These are phyloP conservation scores for Juglanconis sp. DNA, from an alignment of 2,329 filamentous ascomycete species.

Conservation along the genomic window DNA sequence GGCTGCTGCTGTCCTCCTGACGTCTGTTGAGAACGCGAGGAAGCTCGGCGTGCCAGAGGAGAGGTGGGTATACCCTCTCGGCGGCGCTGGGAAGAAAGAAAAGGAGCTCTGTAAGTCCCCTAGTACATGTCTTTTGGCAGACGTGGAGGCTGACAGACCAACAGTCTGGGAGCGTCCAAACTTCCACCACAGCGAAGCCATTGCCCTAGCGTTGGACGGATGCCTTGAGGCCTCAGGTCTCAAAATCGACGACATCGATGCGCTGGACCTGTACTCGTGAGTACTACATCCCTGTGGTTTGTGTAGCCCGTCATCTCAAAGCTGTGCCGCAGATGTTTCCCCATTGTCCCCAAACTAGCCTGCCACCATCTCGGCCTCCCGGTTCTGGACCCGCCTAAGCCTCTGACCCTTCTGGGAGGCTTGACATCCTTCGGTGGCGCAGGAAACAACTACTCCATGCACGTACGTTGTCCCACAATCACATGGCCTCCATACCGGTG, in stretches of 20 bases:
- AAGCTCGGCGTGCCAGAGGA: constrained; percentile 51
- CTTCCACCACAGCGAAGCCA: constrained; percentile 55
- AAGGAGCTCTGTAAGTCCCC: constrained; percentile 45
- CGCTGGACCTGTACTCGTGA: constrained; percentile 63
- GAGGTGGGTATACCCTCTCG: constrained; percentile 62
- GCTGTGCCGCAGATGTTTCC: constrained; percentile 55
- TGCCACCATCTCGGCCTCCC: constrained; percentile 56
- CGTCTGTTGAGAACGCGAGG: constrained; percentile 51
- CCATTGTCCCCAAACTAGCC: constrained; percentile 66
- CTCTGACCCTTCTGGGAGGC: constrained; percentile 61
- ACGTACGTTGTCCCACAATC: constrained; percentile 39
- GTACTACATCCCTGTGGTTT: constrained; percentile 15
- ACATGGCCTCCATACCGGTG: background rate
- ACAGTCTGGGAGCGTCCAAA: constrained; percentile 61
- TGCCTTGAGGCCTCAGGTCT: constrained; percentile 47
- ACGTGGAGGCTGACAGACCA: background rate
- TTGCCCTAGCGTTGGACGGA: constrained; percentile 55
- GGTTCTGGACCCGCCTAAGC: constrained; percentile 41
- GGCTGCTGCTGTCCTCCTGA: constrained; percentile 58
- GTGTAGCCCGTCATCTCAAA: background rate
- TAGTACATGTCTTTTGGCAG: background rate
- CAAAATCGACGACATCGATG: constrained; percentile 49
- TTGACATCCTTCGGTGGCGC: constrained; percentile 68
- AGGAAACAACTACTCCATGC: constrained; percentile 70
- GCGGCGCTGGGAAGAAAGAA: constrained; percentile 61